Evolutionary conservation across 164 flowering plant genomes (phyloP).

Genomic region (Nymphaea thermarum): DNA sequence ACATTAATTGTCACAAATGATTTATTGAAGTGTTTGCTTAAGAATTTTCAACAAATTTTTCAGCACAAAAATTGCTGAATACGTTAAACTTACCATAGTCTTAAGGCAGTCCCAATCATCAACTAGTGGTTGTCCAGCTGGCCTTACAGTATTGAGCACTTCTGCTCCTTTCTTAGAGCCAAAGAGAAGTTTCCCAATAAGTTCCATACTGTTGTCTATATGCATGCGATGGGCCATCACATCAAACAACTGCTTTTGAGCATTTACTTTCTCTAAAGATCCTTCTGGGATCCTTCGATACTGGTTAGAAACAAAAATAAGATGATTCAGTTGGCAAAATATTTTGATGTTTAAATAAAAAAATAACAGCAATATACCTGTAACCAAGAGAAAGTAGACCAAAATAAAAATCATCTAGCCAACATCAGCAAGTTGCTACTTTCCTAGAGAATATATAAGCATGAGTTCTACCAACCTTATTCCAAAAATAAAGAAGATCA

Average conservation of each 20-base stretch:
- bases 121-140: conserved; percentile 64
- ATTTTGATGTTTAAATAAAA: neutral
- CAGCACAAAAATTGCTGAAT: too few relatives aligned
- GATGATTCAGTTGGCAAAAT: neutral
- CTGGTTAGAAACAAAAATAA: conserved; percentile 13
- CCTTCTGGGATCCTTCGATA: conserved; percentile 66
- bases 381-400: neutral
- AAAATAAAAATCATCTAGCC: neutral
- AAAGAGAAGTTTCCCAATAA: conserved; percentile 63
- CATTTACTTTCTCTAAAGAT: conserved; percentile 43
- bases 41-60: too few relatives aligned
- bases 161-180: conserved; percentile 51
- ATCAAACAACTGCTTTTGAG: conserved; percentile 53
- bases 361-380: neutral
- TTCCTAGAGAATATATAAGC: neutral
- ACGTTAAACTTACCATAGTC: conserved; percentile 36
- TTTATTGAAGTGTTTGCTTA: too few relatives aligned
- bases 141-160: conserved; percentile 41
- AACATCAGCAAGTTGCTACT: neutral
- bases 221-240: conserved; percentile 67
- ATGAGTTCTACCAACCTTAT: conserved; percentile 34
- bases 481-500: conserved; percentile 76
- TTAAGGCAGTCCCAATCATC: conserved; percentile 91
- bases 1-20: too few relatives aligned
- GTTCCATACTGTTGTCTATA: conserved; percentile 46